A percentile compares a stretch with the other conserved stretches of the same genome.
Evolutionary conservation across 345 rosid species (phyloP).

Genomic region (Gossypioides kirkii): DNA sequence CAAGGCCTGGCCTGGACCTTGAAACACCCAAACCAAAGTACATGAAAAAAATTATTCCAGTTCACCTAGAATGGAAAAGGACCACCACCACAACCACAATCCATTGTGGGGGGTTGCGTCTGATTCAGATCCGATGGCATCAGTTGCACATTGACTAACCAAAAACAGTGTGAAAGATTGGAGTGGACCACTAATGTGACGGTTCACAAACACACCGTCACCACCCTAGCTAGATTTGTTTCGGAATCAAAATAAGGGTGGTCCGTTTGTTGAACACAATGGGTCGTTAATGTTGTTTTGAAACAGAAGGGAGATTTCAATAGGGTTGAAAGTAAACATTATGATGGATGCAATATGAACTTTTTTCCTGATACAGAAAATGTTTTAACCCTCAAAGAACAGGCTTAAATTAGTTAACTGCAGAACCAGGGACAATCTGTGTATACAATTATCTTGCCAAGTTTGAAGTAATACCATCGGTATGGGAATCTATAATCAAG

Average conservation of each 20-base stretch:
- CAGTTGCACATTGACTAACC: not conserved
- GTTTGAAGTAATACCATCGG: not conserved
- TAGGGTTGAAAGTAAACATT: not conserved
- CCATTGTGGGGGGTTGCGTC: not conserved
- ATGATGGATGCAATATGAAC: not conserved
- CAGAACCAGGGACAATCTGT: constrained; percentile 1
- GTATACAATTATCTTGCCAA: constrained; percentile 20
- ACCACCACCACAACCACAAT: not conserved
- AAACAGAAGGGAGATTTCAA: not conserved
- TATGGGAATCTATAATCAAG: not conserved
- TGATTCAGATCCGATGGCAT: not conserved
- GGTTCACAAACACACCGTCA: too few species aligned
- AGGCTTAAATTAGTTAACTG: not conserved
- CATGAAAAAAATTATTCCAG: too few species aligned
- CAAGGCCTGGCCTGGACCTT: not conserved
- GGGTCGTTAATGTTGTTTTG: not conserved
- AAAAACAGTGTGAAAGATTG: not conserved
- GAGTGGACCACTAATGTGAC: constrained; percentile 14
- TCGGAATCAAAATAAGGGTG: too few species aligned
- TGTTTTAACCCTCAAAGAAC: not conserved
- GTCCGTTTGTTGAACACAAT: too few species aligned
- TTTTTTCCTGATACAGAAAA: not conserved
- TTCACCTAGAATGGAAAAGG: not conserved
- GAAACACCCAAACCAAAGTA: not conserved
- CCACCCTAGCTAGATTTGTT: too few species aligned